Base-by-base conservation (phyloP, 164 flowering plant species). In the Vitis rupestris region DNA sequence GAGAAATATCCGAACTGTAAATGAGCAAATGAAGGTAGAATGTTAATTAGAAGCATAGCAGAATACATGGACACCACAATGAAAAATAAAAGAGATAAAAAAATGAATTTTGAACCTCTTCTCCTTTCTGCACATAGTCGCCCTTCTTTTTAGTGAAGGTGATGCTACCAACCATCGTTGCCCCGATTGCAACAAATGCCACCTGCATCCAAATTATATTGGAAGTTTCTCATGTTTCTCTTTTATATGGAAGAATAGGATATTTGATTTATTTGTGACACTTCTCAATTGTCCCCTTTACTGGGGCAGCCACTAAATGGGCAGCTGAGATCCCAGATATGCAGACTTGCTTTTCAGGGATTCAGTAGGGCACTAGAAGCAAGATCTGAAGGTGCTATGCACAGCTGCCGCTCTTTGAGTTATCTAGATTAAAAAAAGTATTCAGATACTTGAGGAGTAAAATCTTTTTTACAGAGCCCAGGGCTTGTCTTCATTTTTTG, bases 111-210 rank as follows among this genome's bases (percentile, higher is more conserved):
- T 48, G 31, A 47, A 95, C 99, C 99, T 95, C 99, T 49, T 95
- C 99, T 70, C 99, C 99, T 78, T 95, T 95, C 49, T 73, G 80
- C 17, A 86, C 89, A 74, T 54, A 27, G 61, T 88, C 94, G 8
- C 97, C 97, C 77, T 84, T 63, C 71, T 88, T 79, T 73, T 80
- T 93, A 14, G 81, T 10, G 65, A 95, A 93, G 30, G 92, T 85
- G 70, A 95, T 93, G 82, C 96, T 95, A 60, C 98, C 98, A 62
- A 95, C 98, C 99, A 95, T 95, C 1, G 99, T 95, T 64, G 99
- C 99, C 67, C 97, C 99, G 78, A 93, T 86, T 50, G 99, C 96
- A 75, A 95, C 87, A 82, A 92, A 87, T 63, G 98, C 99, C 60
- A 95, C 97, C 99, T 95, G 85, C 70, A 85, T 15, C 51, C 55